Base-by-base conservation (phyloP, 176 grass and related monocot species). In the Bonia amplexicaulis region DNA sequence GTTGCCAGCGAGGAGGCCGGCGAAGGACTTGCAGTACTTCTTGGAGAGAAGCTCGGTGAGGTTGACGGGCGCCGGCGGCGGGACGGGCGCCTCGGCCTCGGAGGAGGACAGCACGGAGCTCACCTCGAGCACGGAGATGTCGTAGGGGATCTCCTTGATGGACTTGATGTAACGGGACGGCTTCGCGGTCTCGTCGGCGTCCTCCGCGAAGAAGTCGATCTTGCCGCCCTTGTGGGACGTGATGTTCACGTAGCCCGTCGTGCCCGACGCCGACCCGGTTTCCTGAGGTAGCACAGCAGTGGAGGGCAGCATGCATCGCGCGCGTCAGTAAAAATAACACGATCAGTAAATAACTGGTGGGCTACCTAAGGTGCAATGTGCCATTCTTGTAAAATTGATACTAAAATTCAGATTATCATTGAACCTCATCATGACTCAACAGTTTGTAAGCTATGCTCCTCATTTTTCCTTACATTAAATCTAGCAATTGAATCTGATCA, bases 1-100 rank as follows among this genome's bases (percentile, higher is more conserved):
- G 48, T 88, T 80, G 16, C 79, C 82, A 23, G 86, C 54, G 52
- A 98, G 76, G 48, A 98, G 92, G 22, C 42, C 25, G 9, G 91
- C 89, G 69, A 98, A 98, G 26, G 85, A 75, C 77, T 90, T 93
- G 89, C 95, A 98, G 86, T 92, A 87, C 61, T 91, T 90, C 85
- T 80, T 83, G 78, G 93, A 85, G 87, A 98, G 92, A 75, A 98
- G 89, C 6, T 91, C 90, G 7, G 86, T 82, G n/a, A 98, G 85
- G 84, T 98, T 89, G 31, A 92, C 76, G 0, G 87, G 84, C 3
- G 91, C 77, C 3, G 93, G 91, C 17, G 92, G 76, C 20, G 91
- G 85, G 4, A 90, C 87, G 2, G 93, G 93, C 7, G 95, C 95
- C 51, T 91, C 89, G 7, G 91, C 86, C 26, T 83, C 84, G 0